Base-by-base conservation (phyloP, 257 asterid species). In the Ilex asprella region DNA sequence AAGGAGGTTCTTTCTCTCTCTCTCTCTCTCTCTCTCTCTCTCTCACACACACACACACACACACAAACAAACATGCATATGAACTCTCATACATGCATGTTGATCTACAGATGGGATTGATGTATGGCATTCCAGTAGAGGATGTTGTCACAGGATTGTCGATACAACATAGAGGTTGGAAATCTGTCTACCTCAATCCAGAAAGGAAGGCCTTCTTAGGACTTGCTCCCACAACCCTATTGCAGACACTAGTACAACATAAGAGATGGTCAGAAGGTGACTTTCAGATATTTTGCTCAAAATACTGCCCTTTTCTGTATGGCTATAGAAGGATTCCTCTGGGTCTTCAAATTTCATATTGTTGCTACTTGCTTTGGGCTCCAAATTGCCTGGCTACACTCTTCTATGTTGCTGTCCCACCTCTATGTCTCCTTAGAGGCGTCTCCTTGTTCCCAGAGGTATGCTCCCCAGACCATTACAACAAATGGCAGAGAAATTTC, bases 401-500 rank as follows among this genome's bases (percentile, higher is more conserved):
- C 11, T 75, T 31, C 58, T 70, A 66, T 46, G 16, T 56, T 12
- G 10, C 32, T 10, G 58, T 63, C 11, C 71, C 73, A 2, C 30
- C 76, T 12, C 58, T 63, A 30, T 75, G 68, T 55, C 70, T 75
- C 56, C 69, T 70, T 32, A 67, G 46, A 55, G 67, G 66, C 71
- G 55, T 75, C 68, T 30, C 29, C 65, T 14, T 75, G 73, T 75
- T 75, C 58, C 80, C 80, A 4, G 58, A 55, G 71, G 80, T 75
- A 65, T 52, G 53, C 47, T 12, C 56, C 27, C 31, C 12, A 30
- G 3, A 14, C 0, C 13, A 14, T 46, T 3, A 4, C 52, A 2
- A 2, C 10, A 46, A 10, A 10, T 10, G n/a, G 52, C 4, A 46
- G n/a, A 3, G 6, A 53, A 53, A 5, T 53, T 16, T 16, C 8